Evolutionary conservation across 2,329 filamentous ascomycete species (phyloP), one percentile per base, ranked within the genome.

Genomic region (Talaromyces verruculosus): DNA sequence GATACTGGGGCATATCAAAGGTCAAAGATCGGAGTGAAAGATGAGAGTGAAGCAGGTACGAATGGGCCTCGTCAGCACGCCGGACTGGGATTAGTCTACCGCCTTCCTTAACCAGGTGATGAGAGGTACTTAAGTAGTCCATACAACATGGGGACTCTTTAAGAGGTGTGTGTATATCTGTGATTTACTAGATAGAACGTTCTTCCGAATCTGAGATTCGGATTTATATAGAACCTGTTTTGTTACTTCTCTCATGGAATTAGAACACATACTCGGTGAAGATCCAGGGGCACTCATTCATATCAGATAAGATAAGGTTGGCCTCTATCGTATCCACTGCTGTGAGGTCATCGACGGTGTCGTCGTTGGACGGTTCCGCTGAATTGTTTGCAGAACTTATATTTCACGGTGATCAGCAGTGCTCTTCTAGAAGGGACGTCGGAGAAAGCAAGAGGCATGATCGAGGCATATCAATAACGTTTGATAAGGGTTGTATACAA

Each of bases 71-170:
- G 39, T 60, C 25, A 60, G 57, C 57, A 43, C 35, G 17, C 57
- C 57, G 35, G 57, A 60, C 57, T 60, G 53, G 53, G 53, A 43
- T 60, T 60, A 43, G 57, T 39, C 37, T 41, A 43, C 57, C 57
- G 57, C 57, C 57, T 45, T 45, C 57, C 25, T 60, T 28, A 45
- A 60, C 37, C 22, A n/a, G n/a, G 6, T 5, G 51, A 57, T 37
- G 37, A 57, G 51, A 37, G 28, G 6, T 53, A n/a, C 49, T 2
- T 47, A 22, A 11, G 10, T 22, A 22, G 19, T 25, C 2, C 39
- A 25, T 47, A 47, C 22, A 15, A 5, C 19, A 47, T 5, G 11
- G 5, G 41, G 17, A 1, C 17, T 19, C 3, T n/a, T 37, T 5
- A 37, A 15, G 11, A 37, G 11, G 10, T 35, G 7, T 43, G n/a